Conservation (phyloP, 2,329 filamentous ascomycete species). For the Penicillium vulpinum region DNA sequence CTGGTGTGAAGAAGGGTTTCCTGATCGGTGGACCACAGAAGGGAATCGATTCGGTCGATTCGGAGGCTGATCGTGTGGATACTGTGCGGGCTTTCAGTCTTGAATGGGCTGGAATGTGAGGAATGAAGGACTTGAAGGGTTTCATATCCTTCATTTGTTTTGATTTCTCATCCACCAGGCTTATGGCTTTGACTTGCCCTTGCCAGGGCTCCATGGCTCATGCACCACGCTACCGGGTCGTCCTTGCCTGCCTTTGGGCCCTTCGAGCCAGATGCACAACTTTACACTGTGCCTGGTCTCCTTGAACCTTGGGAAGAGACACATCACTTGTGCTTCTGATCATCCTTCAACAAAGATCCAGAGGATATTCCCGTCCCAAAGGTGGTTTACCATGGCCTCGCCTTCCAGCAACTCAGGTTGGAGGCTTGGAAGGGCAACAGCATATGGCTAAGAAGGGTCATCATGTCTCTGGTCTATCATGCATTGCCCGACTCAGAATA, state of each 20-base stretch:
- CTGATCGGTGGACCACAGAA: conserved; percentile 71
- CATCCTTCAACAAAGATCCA: not conserved
- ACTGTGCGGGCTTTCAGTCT: conserved; percentile 74
- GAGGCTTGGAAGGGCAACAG: not conserved
- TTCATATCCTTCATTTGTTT: not conserved
- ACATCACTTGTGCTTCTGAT: not conserved
- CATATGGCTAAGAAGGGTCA: not conserved
- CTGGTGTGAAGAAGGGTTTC: conserved; percentile 94
- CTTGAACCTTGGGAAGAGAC: not conserved
- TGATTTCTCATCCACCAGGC: not conserved
- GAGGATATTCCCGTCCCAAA: not conserved
- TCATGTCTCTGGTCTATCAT: not conserved
- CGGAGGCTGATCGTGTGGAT: conserved; percentile 34
- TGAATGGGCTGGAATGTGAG: conserved; percentile 91
- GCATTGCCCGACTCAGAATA: not conserved
- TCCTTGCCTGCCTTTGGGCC: not conserved
- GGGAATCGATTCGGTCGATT: conserved; percentile 33
- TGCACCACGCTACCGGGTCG: not conserved
- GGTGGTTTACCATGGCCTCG: not conserved
- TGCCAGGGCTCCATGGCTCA: not conserved
- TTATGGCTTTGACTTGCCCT: not conserved
- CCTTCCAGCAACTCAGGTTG: not conserved
- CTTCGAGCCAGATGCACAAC: not conserved
- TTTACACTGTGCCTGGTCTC: not conserved
- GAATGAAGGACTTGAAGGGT: not conserved